Evolutionary conservation across 371 early-diverging fungal species (phyloP), one percentile per base, ranked within the genome.

Genomic region (Mycotypha africana): DNA sequence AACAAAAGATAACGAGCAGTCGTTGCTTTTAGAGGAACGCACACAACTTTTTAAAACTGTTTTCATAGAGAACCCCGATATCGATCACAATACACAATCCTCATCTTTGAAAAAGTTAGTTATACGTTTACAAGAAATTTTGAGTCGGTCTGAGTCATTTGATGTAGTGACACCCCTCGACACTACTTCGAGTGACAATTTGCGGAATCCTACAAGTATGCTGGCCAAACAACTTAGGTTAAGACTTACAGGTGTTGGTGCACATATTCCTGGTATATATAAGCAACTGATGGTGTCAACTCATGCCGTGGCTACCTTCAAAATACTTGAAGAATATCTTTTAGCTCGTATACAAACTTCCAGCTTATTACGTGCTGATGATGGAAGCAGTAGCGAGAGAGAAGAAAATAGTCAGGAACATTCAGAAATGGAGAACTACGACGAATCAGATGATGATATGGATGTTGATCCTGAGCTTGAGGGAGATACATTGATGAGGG

Each of bases 241-340:
- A 31, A 60, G 74, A 23, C 63, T 92, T 10, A 65, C 76, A 0
- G 79, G 81, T 0, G 67, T 72, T 22, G 73, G 77, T 0, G 53
- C 54, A 0, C 74, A 78, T 33, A 79, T 82, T 3, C 84, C 86
- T 3, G 44, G 52, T 15, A 66, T 56, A 33, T 81, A 71, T 39
- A 70, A 75, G 33, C 73, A 77, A 41, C 32, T 81, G 25, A 70
- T 86, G 25, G 84, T 93, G 2, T 85, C 86, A 5, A 84, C 92
- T 11, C 92, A 93, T 63, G 91, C 93, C 4, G 78, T 92, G 4
- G 89, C 90, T 3, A 85, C 89, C 0, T 88, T 90, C 61, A 71
- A 81, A 34, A 81, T 82, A 1, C 51, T 93, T 7, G 92, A 92
- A 50, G 87, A 89, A 15, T 56, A 56, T 21, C 21, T 56, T 8